These are phyloP conservation scores for Trichosporon asahii DNA, from an alignment of 1,284 basidiomycete species.

Conservation along the genomic window DNA sequence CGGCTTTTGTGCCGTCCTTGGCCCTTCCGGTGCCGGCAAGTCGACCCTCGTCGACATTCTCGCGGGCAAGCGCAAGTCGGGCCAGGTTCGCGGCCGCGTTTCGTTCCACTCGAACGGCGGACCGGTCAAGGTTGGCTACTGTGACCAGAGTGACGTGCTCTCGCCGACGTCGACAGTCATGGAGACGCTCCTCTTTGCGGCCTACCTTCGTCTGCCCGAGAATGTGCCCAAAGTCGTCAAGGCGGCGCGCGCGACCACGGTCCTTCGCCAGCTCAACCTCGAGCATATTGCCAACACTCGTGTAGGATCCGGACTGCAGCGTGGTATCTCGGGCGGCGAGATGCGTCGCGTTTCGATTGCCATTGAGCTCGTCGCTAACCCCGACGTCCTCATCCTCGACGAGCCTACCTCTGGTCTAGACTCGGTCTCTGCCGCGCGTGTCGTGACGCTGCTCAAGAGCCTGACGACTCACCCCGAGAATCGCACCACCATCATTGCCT, in stretches of 20 bases:
- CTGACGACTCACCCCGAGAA: constrained; percentile 67
- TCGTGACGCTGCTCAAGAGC: constrained; percentile 68
- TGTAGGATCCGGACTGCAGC: constrained; percentile 65
- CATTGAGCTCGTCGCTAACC: constrained; percentile 62
- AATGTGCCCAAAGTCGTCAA: constrained; percentile 66
- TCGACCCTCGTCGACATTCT: constrained; percentile 80
- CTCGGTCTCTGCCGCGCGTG: constrained; percentile 76
- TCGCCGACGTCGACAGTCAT: constrained; percentile 73
- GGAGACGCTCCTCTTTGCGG: constrained; percentile 79
- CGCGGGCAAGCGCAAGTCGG: constrained; percentile 70
- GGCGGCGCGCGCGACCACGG: constrained; percentile 61
- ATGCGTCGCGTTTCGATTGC: constrained; percentile 69
- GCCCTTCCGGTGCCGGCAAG: constrained; percentile 81
- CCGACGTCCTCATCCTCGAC: constrained; percentile 62
- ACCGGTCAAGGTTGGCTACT: constrained; percentile 63
- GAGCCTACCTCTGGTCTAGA: constrained; percentile 71
- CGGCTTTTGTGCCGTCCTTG: constrained; percentile 79
- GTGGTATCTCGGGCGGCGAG: constrained; percentile 68
- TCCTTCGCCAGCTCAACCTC: constrained; percentile 74
- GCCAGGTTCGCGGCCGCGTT: constrained; percentile 56
- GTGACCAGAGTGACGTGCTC: constrained; percentile 76
- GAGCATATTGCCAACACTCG: constrained; percentile 64
- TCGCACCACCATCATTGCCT: constrained; percentile 75
- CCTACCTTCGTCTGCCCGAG: constrained; percentile 76
- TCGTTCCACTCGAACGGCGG: constrained; percentile 48